Conservation (phyloP, 371 early-diverging fungal species). For the Apophysomyces variabilis region DNA sequence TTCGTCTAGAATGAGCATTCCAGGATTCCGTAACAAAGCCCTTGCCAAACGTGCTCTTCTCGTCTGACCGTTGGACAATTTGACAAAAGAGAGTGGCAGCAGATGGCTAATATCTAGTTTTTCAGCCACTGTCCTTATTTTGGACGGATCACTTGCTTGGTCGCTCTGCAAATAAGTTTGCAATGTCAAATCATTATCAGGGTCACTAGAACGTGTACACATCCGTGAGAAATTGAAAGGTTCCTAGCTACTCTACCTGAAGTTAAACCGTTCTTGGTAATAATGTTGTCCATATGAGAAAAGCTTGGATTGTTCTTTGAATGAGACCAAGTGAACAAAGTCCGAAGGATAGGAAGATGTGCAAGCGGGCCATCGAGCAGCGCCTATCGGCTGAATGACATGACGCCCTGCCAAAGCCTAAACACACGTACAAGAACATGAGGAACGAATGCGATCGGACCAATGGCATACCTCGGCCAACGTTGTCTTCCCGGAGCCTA, state of each 20-base stretch:
- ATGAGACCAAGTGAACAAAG: slow-evolving; percentile 52
- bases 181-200: slow-evolving; percentile 50
- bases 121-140: slow-evolving; percentile 29
- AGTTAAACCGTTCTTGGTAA: slow-evolving; percentile 64
- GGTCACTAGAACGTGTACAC: slow-evolving; percentile 33
- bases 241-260: slow-evolving; percentile 31
- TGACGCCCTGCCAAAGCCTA: slow-evolving; percentile 51
- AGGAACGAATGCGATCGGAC: not conserved
- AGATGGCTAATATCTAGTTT: slow-evolving; percentile 39
- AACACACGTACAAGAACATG: slow-evolving; percentile 2
- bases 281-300: slow-evolving; percentile 56
- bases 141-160: slow-evolving; percentile 9
- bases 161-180: slow-evolving; percentile 23
- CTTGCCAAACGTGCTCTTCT: slow-evolving; percentile 59
- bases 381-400: slow-evolving; percentile 32
- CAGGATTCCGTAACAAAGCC: slow-evolving; percentile 42
- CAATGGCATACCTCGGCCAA: slow-evolving; percentile 44
- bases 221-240: not conserved
- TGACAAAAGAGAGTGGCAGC: slow-evolving; percentile 52
- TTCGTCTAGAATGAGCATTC: slow-evolving; percentile 59
- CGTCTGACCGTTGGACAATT: slow-evolving; percentile 65
- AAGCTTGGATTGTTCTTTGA: slow-evolving; percentile 48
- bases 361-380: slow-evolving; percentile 44
- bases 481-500: slow-evolving; percentile 54
- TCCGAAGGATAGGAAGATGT: slow-evolving; percentile 43